Percentiles rank a stretch among this genome's conserved stretches.
Conservation (phyloP, 169 alveolate genomes). For the Eimeria praecox region DNA sequence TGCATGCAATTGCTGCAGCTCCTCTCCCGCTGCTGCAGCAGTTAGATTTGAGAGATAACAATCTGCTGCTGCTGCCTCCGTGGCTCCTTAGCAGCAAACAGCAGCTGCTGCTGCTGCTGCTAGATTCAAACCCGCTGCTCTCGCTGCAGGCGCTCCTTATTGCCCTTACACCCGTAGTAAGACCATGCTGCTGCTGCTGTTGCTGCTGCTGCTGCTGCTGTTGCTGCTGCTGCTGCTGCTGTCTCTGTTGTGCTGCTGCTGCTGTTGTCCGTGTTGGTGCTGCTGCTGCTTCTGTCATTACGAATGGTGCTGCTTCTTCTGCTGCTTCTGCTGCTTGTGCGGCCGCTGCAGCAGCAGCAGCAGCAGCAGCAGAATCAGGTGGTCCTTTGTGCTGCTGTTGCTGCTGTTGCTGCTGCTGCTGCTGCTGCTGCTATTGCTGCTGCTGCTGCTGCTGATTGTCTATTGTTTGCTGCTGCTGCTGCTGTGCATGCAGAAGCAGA, state of each 20-base stretch:
- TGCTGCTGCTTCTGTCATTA: not conserved
- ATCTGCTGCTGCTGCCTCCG: constrained; percentile 27
- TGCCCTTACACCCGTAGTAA: constrained; percentile 17
- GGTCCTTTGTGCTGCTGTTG: constrained; percentile 21
- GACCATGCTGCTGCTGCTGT: constrained; percentile 60
- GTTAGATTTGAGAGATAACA: not conserved
- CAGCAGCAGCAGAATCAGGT: too few relatives aligned
- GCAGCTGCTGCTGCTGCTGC: constrained; percentile 26
- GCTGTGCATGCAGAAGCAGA: constrained; percentile 18
- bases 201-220: constrained; percentile 59
- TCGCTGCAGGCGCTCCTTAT: not conserved
- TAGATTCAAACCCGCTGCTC: constrained; percentile 30
- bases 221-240: constrained; percentile 11
- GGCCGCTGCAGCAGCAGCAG: too few relatives aligned
- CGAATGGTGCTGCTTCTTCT: not conserved
- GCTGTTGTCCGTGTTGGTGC: not conserved
- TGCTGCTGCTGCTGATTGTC: not conserved
- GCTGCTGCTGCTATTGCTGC: constrained; percentile 14
- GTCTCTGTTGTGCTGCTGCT: constrained; percentile 33
- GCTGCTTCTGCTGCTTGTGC: not conserved
- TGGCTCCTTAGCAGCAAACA: not conserved
- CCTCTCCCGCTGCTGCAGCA: constrained; percentile 60
- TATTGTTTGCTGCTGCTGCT: constrained; percentile 3
- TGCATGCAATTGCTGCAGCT: constrained; percentile 38
- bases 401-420: constrained; percentile 29